phyloP scores from a whole-genome alignment of 2,329 filamentous ascomycete species.

The Chaetomium sp. region DNA sequence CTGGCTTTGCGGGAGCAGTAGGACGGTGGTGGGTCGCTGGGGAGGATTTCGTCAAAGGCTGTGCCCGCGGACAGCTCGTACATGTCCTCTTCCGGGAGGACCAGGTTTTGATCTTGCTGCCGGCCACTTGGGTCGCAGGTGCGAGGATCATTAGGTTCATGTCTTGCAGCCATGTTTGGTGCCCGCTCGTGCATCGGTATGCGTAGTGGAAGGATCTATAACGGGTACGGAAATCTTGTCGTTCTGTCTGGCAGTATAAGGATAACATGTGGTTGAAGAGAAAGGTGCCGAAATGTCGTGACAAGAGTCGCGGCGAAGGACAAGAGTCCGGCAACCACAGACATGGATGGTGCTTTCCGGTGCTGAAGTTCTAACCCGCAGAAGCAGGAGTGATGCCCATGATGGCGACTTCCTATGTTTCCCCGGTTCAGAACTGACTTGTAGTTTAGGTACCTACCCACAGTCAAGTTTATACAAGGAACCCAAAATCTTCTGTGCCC shows the following conservation, averaged over 20 bases:
- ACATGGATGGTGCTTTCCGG: background rate
- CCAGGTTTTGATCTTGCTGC: background rate
- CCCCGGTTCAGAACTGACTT: too few species aligned
- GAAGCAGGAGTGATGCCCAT: background rate
- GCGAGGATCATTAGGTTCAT: background rate
- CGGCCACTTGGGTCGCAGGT: background rate
- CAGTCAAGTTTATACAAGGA: too few species aligned
- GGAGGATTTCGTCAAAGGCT: too few species aligned
- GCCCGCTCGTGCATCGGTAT: background rate
- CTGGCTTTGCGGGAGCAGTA: background rate
- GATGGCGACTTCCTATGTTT: background rate
- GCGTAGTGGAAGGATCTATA: background rate
- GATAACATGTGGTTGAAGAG: background rate
- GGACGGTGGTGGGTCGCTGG: background rate
- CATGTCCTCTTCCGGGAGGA: background rate
- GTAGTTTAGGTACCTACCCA: too few species aligned
- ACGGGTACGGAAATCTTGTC: background rate
- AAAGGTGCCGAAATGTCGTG: background rate
- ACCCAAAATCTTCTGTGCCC: too few species aligned
- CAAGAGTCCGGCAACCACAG: background rate
- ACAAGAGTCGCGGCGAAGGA: too few species aligned
- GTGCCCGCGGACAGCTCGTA: background rate
- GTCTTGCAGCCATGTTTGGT: background rate
- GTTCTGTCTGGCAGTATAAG: background rate
- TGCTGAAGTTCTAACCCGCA: background rate